phyloP scores from a whole-genome alignment of 257 asterid genomes.

The Craterostigma plantagineum region DNA sequence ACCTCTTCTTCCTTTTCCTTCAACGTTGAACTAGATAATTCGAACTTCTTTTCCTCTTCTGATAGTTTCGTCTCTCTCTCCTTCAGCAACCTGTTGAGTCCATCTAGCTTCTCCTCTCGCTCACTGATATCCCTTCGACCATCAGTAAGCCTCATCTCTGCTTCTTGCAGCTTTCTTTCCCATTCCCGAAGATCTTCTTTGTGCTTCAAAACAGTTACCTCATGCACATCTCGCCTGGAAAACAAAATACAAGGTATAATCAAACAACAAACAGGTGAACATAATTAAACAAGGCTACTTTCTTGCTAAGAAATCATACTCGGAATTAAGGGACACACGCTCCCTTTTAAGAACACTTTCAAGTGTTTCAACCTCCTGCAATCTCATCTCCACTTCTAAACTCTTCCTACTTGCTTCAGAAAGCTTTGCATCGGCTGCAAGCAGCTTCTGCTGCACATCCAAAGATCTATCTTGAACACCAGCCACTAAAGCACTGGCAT shows the following conservation, averaged over 20 bases:
- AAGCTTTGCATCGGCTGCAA: conserved; percentile 74
- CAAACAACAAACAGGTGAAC: not conserved
- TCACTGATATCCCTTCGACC: conserved; percentile 46
- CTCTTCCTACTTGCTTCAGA: conserved; percentile 66
- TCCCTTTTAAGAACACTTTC: conserved; percentile 62
- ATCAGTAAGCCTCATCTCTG: conserved; percentile 63
- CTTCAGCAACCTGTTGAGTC: conserved; percentile 24
- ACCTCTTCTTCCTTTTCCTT: conserved; percentile 51
- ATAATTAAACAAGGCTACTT: not conserved
- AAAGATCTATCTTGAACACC: conserved; percentile 46
- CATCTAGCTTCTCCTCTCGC: conserved; percentile 57
- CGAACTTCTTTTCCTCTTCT: conserved; percentile 37
- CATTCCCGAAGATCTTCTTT: conserved; percentile 50
- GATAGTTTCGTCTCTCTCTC: conserved; percentile 40
- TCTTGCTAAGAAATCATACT: conserved; percentile 30
- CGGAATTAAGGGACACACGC: conserved; percentile 51
- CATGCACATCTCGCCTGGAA: conserved; percentile 62
- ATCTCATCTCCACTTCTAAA: conserved; percentile 61
- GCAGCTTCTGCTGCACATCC: conserved; percentile 48
- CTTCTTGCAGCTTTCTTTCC: conserved; percentile 81
- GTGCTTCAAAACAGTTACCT: conserved; percentile 33
- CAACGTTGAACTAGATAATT: conserved; percentile 19
- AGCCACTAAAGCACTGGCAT: conserved; percentile 43
- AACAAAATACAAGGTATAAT: not conserved
- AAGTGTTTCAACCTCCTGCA: conserved; percentile 59